Evolutionary conservation across 2,329 filamentous ascomycete genomes (phyloP).

Genomic region (Fusarium sacchari): DNA sequence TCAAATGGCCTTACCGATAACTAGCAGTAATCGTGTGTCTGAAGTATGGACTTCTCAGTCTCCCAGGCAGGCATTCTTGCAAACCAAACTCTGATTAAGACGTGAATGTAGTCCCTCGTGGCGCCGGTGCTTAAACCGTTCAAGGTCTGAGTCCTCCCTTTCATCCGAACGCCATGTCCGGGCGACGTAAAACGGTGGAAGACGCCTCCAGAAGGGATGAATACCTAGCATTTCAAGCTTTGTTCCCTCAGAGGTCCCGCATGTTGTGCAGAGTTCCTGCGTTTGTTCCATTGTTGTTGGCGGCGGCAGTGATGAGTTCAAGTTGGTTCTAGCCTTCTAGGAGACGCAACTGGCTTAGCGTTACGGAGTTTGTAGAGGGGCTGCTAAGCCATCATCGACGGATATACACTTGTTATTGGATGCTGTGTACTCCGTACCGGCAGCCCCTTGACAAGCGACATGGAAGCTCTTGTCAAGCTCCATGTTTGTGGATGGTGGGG

Average conservation of each 20-base stretch:
- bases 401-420: constrained; percentile 35
- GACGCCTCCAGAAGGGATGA: constrained; percentile 31
- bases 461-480: constrained; percentile 26
- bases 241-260: constrained; percentile 15
- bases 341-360: constrained; percentile 35
- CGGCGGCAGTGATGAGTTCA: constrained; percentile 32
- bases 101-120: constrained; percentile 23
- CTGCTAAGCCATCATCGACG: constrained; percentile 34
- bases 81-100: constrained; percentile 6
- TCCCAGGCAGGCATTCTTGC: neutral
- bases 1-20: constrained; percentile 1
- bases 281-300: too few species aligned
- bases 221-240: constrained; percentile 27
- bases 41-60: constrained; percentile 3
- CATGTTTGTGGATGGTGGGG: constrained; percentile 11
- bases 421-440: constrained; percentile 20
- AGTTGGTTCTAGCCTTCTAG: constrained; percentile 4
- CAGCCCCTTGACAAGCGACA: constrained; percentile 2
- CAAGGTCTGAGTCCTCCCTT: constrained; percentile 30
- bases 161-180: constrained; percentile 29
- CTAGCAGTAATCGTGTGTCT: constrained; percentile 2
- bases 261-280: constrained; percentile 42
- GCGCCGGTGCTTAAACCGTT: constrained; percentile 38
- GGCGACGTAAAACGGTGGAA: constrained; percentile 35
- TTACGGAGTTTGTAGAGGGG: neutral